Evolutionary conservation across 1,139 yeast genomes (phyloP), one percentile per base, ranked within the genome.

Genomic region (Wickerhamiella infanticola): DNA sequence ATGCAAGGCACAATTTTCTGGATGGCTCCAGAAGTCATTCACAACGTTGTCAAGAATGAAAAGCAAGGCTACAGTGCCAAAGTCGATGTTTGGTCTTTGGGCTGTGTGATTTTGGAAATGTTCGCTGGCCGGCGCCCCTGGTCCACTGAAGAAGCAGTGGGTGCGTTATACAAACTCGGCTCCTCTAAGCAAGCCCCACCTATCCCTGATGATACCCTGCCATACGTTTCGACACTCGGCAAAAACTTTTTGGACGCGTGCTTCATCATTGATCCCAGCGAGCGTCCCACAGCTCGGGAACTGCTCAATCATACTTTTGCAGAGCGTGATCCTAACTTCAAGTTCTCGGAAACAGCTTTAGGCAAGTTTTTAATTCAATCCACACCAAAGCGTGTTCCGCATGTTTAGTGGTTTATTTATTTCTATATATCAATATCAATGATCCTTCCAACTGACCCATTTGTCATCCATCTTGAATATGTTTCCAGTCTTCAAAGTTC

Each of bases 11-110:
- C 98, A 0, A 88, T 93, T 2, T 93, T 88, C 61, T 93, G 98
- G 98, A 93, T 93, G 98, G 99, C 99, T 0, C 99, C 99, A 0
- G 99, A 93, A 61, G 95, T 93, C 50, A 86, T 93, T 47, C 85
- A 83, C 58, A 79, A 79, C 54, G 78, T 77, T 37, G 78, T 77
- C 4, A 79, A 74, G 56, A 82, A 81, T 55, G 80, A 78, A 47
- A 82, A 81, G 53, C 94, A 81, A 59, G 97, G 97, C 0, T 93
- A 93, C 60, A 84, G 94, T 66, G 98, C 98, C 27, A 93, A 93
- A 63, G 86, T 93, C 37, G 73, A 68, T 47, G 63, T 73, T 57
- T 63, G 81, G 80, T 61, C 97, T 0, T 66, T 90, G 26, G 99
- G 99, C 0, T 93, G 99, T 67, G 95, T 90, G 40, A 94, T 93